Percentiles rank a stretch among this genome's conserved stretches.
phyloP scores from a whole-genome alignment of 352 stramenopile species.

The Pythium chondricola region DNA sequence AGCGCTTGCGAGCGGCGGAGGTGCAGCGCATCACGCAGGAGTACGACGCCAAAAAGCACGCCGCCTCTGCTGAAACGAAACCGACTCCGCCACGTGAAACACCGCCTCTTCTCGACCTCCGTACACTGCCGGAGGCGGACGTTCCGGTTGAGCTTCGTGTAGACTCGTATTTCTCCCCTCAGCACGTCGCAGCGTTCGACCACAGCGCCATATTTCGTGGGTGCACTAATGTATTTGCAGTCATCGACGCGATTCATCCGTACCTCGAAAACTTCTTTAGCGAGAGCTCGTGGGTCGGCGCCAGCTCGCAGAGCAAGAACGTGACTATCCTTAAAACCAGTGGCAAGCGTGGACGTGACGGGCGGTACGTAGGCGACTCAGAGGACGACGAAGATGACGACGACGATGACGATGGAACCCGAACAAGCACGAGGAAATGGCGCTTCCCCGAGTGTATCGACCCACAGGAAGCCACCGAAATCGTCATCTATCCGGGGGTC shows the following conservation, averaged over 20 bases:
- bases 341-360: constrained; percentile 22
- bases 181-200: constrained; percentile 40
- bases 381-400: constrained; percentile 30
- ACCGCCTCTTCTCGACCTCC: constrained; percentile 23
- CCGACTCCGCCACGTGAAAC: not conserved
- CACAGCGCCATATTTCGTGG: constrained; percentile 47
- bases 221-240: constrained; percentile 49
- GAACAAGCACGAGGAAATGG: constrained; percentile 26
- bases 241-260: constrained; percentile 54
- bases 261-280: constrained; percentile 51
- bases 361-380: constrained; percentile 22
- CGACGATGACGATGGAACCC: constrained; percentile 1
- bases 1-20: not conserved
- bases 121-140: constrained; percentile 12
- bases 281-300: constrained; percentile 7
- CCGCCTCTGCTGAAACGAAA: not conserved
- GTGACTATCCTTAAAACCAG: constrained; percentile 21
- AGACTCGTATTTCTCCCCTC: constrained; percentile 36
- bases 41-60: not conserved
- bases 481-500: constrained; percentile 50
- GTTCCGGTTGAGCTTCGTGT: constrained; percentile 40
- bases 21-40: not conserved
- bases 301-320: constrained; percentile 13
- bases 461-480: constrained; percentile 32
- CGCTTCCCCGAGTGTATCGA: constrained; percentile 38